These are phyloP conservation scores for Mentha longifolia DNA, from an alignment of 257 asterid genomes.

Conservation along the genomic window DNA sequence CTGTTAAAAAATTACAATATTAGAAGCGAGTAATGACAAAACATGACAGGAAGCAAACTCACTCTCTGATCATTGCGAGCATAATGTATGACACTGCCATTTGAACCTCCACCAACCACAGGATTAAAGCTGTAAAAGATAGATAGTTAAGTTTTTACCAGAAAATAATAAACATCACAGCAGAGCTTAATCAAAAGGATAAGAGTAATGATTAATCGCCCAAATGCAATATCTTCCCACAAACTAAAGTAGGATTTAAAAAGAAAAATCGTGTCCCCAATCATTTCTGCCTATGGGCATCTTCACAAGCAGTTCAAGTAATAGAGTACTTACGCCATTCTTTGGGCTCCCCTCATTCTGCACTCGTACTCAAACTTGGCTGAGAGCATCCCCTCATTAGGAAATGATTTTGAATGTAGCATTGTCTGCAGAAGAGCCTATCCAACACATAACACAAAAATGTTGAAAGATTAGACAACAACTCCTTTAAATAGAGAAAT, in stretches of 20 bases:
- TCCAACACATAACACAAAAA: constrained; percentile 28
- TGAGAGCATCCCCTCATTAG: constrained; percentile 76
- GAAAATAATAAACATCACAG: constrained; percentile 17
- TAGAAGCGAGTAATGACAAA: constrained; percentile 28
- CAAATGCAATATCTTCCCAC: neutral
- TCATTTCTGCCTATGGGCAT: constrained; percentile 18
- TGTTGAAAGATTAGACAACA: constrained; percentile 19
- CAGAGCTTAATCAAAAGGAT: constrained; percentile 15
- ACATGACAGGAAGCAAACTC: constrained; percentile 39
- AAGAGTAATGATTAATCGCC: constrained; percentile 5
- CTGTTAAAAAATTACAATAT: constrained; percentile 45
- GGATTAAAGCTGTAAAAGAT: constrained; percentile 78
- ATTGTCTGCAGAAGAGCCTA: constrained; percentile 90
- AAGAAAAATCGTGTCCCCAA: constrained; percentile 7
- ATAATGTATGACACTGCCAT: constrained; percentile 91
- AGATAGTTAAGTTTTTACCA: constrained; percentile 25
- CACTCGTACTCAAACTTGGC: constrained; percentile 96
- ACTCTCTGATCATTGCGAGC: constrained; percentile 94
- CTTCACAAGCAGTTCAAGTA: constrained; percentile 23
- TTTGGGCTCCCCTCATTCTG: constrained; percentile 93
- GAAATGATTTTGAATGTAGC: constrained; percentile 73
- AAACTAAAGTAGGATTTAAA: constrained; percentile 11
- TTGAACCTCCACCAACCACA: constrained; percentile 97
- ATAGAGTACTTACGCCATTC: constrained; percentile 91
- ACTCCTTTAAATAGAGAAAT: neutral